These are phyloP conservation scores for Aphanomyces euteiches DNA, from an alignment of 352 stramenopile species.

Conservation along the genomic window DNA sequence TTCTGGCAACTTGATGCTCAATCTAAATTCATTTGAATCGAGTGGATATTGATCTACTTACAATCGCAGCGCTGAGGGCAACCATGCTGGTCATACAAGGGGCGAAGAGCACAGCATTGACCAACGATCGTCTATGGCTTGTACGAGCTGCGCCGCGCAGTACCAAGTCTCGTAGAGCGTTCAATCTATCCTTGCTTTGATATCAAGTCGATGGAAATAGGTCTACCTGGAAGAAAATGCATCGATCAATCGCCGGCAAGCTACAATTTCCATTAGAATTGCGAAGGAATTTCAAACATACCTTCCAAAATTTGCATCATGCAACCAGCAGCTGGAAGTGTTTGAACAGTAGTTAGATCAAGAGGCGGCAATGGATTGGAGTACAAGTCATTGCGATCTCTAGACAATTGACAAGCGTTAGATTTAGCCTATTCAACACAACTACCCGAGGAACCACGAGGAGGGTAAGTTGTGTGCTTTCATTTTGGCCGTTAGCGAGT, in stretches of 20 bases:
- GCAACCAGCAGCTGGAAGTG: constrained; percentile 11
- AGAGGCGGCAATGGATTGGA: not conserved
- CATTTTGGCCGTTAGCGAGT: no score
- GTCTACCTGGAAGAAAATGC: not conserved
- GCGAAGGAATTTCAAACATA: not conserved
- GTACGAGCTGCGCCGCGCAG: constrained; percentile 8
- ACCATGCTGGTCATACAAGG: constrained; percentile 2
- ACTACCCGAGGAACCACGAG: no score
- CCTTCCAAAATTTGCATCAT: constrained; percentile 20
- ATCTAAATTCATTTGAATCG: not conserved
- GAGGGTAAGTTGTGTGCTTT: no score
- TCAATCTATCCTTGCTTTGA: not conserved
- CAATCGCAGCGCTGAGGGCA: not conserved
- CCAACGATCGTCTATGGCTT: constrained; percentile 13
- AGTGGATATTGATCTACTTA: constrained; percentile 5
- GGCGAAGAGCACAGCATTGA: constrained; percentile 5
- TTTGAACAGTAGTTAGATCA: not conserved
- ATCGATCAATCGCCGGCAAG: not conserved
- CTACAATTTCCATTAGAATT: not conserved
- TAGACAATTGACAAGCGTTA: no score
- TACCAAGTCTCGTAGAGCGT: not conserved
- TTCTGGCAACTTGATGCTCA: not conserved
- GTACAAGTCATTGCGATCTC: not conserved
- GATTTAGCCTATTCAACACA: no score
- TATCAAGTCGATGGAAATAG: not conserved